Evolutionary conservation across 2,329 filamentous ascomycete species (phyloP).

Genomic region (Venturia nashicola): DNA sequence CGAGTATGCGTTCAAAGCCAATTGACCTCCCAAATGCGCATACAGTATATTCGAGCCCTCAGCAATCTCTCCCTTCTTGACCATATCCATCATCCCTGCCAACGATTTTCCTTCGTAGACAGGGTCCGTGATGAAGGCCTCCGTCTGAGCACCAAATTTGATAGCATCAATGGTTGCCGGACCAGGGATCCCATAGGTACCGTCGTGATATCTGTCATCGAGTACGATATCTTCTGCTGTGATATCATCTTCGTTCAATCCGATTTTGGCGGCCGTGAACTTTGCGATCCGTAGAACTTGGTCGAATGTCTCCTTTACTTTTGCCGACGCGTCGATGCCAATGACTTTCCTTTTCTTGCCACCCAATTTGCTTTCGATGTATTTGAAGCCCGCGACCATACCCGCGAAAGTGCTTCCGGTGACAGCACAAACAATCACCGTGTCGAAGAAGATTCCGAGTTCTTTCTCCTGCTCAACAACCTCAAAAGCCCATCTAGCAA

Average conservation of each 20-base stretch:
- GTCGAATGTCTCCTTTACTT: slow-evolving; percentile 46
- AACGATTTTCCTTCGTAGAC: slow-evolving; percentile 69
- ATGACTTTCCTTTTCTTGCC: slow-evolving; percentile 42
- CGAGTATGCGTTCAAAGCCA: slow-evolving; percentile 55
- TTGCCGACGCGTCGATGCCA: slow-evolving; percentile 55
- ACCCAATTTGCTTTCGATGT: slow-evolving; percentile 39
- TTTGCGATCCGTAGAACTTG: slow-evolving; percentile 57
- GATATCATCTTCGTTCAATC: slow-evolving; percentile 51
- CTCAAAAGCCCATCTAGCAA: slow-evolving; percentile 58
- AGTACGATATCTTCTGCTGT: slow-evolving; percentile 50
- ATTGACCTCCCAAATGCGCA: slow-evolving; percentile 58
- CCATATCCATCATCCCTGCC: slow-evolving; percentile 58
- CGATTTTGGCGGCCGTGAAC: slow-evolving; percentile 44
- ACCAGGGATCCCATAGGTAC: slow-evolving; percentile 56
- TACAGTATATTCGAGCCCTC: slow-evolving; percentile 54
- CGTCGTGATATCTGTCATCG: slow-evolving; percentile 54
- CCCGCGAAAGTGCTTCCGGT: slow-evolving; percentile 61
- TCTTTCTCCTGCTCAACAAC: slow-evolving; percentile 49
- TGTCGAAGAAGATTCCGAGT: slow-evolving; percentile 51
- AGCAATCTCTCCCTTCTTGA: slow-evolving; percentile 48
- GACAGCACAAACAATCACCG: slow-evolving; percentile 55
- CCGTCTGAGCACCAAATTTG: slow-evolving; percentile 52
- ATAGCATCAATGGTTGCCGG: slow-evolving; percentile 55
- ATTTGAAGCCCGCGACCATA: slow-evolving; percentile 47
- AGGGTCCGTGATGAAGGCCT: slow-evolving; percentile 63